phyloP scores from a whole-genome alignment of 805 yeast species.

The Yamadazyma laniorum region DNA sequence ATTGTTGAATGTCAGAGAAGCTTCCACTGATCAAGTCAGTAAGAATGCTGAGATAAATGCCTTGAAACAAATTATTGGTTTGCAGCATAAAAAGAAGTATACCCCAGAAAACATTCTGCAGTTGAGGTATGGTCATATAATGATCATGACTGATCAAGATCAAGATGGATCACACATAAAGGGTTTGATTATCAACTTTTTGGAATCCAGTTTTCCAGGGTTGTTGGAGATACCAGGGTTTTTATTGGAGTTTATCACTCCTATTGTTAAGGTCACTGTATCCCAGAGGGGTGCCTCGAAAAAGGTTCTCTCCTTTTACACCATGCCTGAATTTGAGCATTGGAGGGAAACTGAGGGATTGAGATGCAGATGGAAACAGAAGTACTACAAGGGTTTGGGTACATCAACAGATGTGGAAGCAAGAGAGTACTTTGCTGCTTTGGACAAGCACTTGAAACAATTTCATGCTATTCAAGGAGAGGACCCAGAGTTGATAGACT shows the following conservation, averaged over 20 bases:
- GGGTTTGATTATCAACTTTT: slow-evolving; percentile 88
- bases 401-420: slow-evolving; percentile 83
- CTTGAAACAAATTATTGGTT: slow-evolving; percentile 89
- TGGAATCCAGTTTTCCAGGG: slow-evolving; percentile 94
- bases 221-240: slow-evolving; percentile 87
- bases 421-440: slow-evolving; percentile 80
- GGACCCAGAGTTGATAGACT: slow-evolving; percentile 76
- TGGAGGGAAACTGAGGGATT: slow-evolving; percentile 89
- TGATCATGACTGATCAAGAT: slow-evolving; percentile 99
- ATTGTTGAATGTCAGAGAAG: slow-evolving; percentile 92
- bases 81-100: slow-evolving; percentile 87
- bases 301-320: slow-evolving; percentile 71
- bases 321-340: slow-evolving; percentile 91
- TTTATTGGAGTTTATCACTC: slow-evolving; percentile 90
- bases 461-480: slow-evolving; percentile 79
- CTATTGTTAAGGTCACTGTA: slow-evolving; percentile 87
- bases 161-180: slow-evolving; percentile 98
- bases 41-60: slow-evolving; percentile 95
- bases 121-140: slow-evolving; percentile 90
- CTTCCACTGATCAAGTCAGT: slow-evolving; percentile 90
- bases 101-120: slow-evolving; percentile 57
- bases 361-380: slow-evolving; percentile 78
- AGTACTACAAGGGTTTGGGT: slow-evolving; percentile 98
- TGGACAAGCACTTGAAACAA: slow-evolving; percentile 81
- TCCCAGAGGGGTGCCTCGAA: slow-evolving; percentile 55